Base-by-base conservation (phyloP, 441 rosid genomes). In the Corymbia calophylla region DNA sequence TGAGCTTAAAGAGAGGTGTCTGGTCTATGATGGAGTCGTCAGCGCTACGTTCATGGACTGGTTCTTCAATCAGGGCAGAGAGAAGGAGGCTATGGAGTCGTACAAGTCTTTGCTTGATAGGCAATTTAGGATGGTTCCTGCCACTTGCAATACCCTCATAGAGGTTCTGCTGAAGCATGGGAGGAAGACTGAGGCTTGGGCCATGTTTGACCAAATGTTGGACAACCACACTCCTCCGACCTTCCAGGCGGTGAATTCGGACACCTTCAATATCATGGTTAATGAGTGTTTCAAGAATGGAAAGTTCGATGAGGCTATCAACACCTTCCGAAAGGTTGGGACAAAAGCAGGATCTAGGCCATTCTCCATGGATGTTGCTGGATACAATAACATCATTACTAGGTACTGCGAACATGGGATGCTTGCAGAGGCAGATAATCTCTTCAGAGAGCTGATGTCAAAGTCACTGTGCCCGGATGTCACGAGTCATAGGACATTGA, bases 221-320 rank as follows among this genome's bases (percentile, higher is more conserved):
- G 99, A 98, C 91, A 94, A 94, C 91, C 99, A 98, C 92, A 94
- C 96, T 32, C 98, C 98, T 31, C 99, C 99, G 0, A 96, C 92
- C 77, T 92, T 92, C 53, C 98, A 93, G 84, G 97, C 97, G 1
- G 96, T 97, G 93, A 96, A 96, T 91, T 96, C 99, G 0, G 99
- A 98, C 25, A 97, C 98, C 3, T 88, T 95, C 92, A 95, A 93
- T 90, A 90, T 95, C 81, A 95, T 97, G 98, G 99, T 98, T 56
- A 97, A 97, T 32, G 96, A 95, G 89, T 98, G 99, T 91, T 96
- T 98, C 92, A 96, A 95, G 95, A 94, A 94, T 90, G 96, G 94
- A 53, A 89, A 96, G 90, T 88, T 94, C 91, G 92, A 62, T 0
- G 97, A 96, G 93, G 99, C 96, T 0, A 54, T 94, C 90, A 89